Evolutionary conservation across 129 eudicot genomes (phyloP), one percentile per base, ranked within the genome.

Genomic region (Artemisia argyi): DNA sequence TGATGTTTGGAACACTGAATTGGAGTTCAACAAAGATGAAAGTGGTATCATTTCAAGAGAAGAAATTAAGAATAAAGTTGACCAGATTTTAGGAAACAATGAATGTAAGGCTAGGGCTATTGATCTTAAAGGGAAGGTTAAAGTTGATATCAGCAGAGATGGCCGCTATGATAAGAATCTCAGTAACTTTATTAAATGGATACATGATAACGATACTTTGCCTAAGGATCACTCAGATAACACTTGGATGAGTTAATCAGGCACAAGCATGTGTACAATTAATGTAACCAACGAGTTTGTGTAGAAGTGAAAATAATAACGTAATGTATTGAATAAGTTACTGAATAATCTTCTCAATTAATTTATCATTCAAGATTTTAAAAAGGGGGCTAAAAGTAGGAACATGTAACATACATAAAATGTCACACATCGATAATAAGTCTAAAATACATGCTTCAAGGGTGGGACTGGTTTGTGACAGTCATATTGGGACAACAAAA

Each of bases 1-100:
- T 35, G 95, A 85, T 71, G 71, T 56, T 14, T 88, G 88, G 95
- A 75, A 73, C n/a, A 66, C 73, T 30, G 88, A 90, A 9, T 62
- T 88, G 61, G 72, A 66, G 22, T 68, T 85, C 42, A 70, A 71
- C 12, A 61, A 71, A 64, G 74, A 82, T 64, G 80, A 84, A 32
- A 64, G 39, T 47, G 82, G 85, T 2, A 75, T 88, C 19, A 35
- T 85, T 1, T 22, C 47, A 18, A 39, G 53, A 48, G 54, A 32
- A 9, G 95, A 88, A 49, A 80, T 85, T 5, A 77, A 52, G 77
- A 73, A 73, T 19, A 88, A 78, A 60, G 69, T 82, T 60, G 86
- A 82, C 1, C 54, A 61, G 48, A 66, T 85, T 11, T 57, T 88
- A 3, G 54, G 18, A 8, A 76, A 83, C 35, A n/a, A 11, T 19